A percentile compares a stretch with the other conserved stretches of the same genome.
Conservation (phyloP, 2,329 filamentous ascomycete genomes). For the Cadophora sp. region DNA sequence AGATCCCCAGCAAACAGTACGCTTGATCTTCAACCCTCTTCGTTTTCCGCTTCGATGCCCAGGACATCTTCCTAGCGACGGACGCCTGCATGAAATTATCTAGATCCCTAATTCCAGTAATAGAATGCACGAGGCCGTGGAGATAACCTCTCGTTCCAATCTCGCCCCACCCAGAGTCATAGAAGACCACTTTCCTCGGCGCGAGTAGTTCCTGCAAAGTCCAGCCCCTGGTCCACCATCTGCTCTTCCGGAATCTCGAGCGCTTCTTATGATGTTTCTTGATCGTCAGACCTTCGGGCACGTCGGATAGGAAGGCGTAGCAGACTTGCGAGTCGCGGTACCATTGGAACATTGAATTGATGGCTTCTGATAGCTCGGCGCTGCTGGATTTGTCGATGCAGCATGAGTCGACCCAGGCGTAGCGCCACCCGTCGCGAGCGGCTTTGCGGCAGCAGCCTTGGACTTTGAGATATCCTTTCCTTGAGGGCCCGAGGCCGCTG, state of each 20-base stretch:
- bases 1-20: conserved; percentile 51
- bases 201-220: conserved; percentile 17
- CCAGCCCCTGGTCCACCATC: conserved; percentile 28
- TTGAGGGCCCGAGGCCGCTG: neutral
- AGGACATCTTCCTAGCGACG: conserved; percentile 40
- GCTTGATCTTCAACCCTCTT: conserved; percentile 49
- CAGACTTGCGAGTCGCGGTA: conserved; percentile 24
- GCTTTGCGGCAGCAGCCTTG: too few species aligned
- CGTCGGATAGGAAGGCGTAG: conserved; percentile 27
- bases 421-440: neutral
- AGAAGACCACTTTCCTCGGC: conserved; percentile 16
- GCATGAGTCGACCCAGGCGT: conserved; percentile 30
- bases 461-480: neutral
- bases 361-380: conserved; percentile 31
- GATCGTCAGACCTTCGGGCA: neutral
- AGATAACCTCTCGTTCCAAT: conserved; percentile 19
- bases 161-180: conserved; percentile 16
- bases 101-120: conserved; percentile 6
- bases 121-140: neutral
- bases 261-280: too few species aligned
- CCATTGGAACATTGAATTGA: conserved; percentile 24
- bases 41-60: conserved; percentile 46
- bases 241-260: neutral
- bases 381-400: conserved; percentile 30
- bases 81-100: conserved; percentile 1